Conservation (phyloP, 2,329 filamentous ascomycete genomes). For the Coleophoma crateriformis region DNA sequence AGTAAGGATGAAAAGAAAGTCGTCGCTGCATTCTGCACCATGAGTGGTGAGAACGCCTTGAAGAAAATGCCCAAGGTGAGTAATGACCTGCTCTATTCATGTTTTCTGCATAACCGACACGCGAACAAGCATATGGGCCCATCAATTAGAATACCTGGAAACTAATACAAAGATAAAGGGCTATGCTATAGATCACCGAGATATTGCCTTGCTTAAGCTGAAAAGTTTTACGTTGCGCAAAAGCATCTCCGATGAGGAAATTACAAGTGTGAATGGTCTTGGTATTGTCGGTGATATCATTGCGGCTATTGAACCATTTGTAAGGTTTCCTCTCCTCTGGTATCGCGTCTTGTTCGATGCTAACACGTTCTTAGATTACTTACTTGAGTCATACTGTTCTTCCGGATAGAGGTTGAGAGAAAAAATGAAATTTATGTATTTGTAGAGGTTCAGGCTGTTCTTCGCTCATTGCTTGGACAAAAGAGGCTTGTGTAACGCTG, state of each 20-base stretch:
- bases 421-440: not conserved
- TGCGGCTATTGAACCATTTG: slow-evolving; percentile 68
- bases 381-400: slow-evolving; percentile 70
- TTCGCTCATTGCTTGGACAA: too few relatives aligned
- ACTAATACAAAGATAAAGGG: slow-evolving; percentile 43
- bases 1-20: slow-evolving; percentile 43
- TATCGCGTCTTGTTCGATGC: slow-evolving; percentile 3
- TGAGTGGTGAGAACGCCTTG: slow-evolving; percentile 69
- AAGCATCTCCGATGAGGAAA: slow-evolving; percentile 59
- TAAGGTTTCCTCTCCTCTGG: slow-evolving; percentile 42
- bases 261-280: slow-evolving; percentile 57
- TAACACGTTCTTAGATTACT: slow-evolving; percentile 45
- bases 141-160: not conserved
- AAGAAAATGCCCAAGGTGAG: slow-evolving; percentile 76
- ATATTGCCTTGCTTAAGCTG: slow-evolving; percentile 77
- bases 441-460: too few relatives aligned
- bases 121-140: not conserved
- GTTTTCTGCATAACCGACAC: slow-evolving; percentile 6
- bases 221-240: slow-evolving; percentile 71
- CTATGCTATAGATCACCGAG: slow-evolving; percentile 66
- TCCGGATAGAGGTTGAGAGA: slow-evolving; percentile 45
- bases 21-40: slow-evolving; percentile 62
- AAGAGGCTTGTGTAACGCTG: too few relatives aligned
- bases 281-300: slow-evolving; percentile 61
- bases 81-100: slow-evolving; percentile 31